phyloP scores from a whole-genome alignment of 306 rosid species.

The Castanea mollissima region DNA sequence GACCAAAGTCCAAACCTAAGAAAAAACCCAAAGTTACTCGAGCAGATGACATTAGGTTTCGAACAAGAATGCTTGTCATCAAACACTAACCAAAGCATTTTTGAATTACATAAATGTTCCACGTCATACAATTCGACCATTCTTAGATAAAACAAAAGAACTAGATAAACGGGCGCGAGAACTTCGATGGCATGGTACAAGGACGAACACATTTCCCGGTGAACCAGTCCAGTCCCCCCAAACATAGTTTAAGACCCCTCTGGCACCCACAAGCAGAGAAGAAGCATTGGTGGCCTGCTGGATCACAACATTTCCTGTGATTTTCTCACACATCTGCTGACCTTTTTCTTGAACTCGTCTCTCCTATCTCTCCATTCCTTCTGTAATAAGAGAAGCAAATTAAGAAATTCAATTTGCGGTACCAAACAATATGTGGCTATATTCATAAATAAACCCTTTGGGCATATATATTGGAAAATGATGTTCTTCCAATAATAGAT shows the following conservation, averaged over 20 bases:
- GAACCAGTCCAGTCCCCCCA: constrained; percentile 30
- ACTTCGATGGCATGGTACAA: constrained; percentile 54
- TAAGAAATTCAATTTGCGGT: not conserved
- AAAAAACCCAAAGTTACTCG: not conserved
- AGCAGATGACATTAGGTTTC: constrained; percentile 33
- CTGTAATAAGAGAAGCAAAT: constrained; percentile 45
- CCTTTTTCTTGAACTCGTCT: constrained; percentile 96
- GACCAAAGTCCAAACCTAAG: not conserved
- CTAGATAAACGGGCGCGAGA: constrained; percentile 36
- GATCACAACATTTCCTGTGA: constrained; percentile 83
- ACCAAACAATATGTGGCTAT: not conserved
- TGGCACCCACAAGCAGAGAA: constrained; percentile 35
- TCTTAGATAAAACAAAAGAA: constrained; percentile 33
- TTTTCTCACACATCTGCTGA: constrained; percentile 89
- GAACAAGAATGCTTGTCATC: constrained; percentile 33
- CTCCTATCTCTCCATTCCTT: constrained; percentile 94
- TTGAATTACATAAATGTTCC: constrained; percentile 48
- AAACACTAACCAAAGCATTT: constrained; percentile 47
- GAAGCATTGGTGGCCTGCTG: not conserved
- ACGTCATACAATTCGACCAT: constrained; percentile 41
- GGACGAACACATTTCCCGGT: constrained; percentile 32
- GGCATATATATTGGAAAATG: not conserved
- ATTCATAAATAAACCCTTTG: not conserved
- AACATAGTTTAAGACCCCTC: constrained; percentile 33
- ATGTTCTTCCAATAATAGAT: not conserved